Evolutionary conservation across 2,329 filamentous ascomycete species (phyloP), one percentile per base, ranked within the genome.

Genomic region (Pyrenochaeta sp.): DNA sequence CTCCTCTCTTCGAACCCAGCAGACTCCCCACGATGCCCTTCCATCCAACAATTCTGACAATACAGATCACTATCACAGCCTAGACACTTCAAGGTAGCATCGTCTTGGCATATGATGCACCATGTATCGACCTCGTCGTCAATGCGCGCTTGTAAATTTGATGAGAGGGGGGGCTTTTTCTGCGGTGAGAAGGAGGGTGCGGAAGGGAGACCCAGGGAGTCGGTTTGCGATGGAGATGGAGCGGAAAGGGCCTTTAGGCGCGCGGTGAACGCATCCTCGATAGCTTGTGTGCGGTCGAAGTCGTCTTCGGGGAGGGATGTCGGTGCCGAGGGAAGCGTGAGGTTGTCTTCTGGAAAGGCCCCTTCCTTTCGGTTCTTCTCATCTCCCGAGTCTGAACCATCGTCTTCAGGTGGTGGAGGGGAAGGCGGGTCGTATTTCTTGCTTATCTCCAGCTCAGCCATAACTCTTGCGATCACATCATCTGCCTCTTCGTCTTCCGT

Each of bases 81-180:
- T 0, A 88, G 72, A 72, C 92, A 96, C 56, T 84, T 83, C 28
- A 95, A 78, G 2, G 87, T 88, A 0, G 90, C 91, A 70, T 95
- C 90, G 57, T 92, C 91, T 46, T 90, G 87, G 72, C 92, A 96
- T 9, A 95, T 92, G 32, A 89, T 85, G 74, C 92, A 96, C 91
- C 91, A 96, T 1, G 84, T 86, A 42, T 89, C 87, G 60, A 89
- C 83, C 67, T 94, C 91, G 34, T 90, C 88, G 66, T 93, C 89
- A 0, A 88, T 86, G 71, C 78, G 80, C 47, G 72, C 73, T n/a
- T 77, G 69, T 13, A 77, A 48, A 48, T 68, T 80, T 6, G 74
- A 71, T 45, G 73, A 72, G 1, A 74, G 54, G 2, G 72, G 66
- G 9, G 75, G 73, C 45, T 77, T 79, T 34, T 72, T 65, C 1